phyloP scores from a whole-genome alignment of 2,329 filamentous ascomycete genomes.

The Paecilomyces dactylethromorphus region DNA sequence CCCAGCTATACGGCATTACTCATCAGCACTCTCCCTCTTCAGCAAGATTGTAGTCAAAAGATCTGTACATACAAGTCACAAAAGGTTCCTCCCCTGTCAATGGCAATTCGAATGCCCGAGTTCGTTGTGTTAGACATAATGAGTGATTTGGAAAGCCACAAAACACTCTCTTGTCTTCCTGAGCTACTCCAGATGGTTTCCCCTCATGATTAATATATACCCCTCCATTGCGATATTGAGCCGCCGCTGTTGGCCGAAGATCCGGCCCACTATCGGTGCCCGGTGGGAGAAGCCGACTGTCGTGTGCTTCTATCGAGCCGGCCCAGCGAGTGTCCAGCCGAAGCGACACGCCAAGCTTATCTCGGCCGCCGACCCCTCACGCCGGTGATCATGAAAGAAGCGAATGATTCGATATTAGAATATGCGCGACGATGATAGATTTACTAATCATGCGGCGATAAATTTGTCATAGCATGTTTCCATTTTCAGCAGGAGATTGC shows the following conservation, averaged over 20 bases:
- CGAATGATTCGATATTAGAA: neutral
- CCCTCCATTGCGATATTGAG: neutral
- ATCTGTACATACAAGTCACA: conserved; percentile 9
- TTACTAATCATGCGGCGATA: neutral
- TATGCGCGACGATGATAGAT: too few relatives aligned
- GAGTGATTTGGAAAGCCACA: neutral
- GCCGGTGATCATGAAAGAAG: neutral
- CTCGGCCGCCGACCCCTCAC: neutral
- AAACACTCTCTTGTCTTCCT: neutral
- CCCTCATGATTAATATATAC: neutral
- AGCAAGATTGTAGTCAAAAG: neutral
- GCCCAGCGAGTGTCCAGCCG: neutral
- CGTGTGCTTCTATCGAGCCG: neutral
- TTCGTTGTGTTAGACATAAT: conserved; percentile 1
- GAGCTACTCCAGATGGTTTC: neutral
- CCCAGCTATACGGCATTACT: conserved; percentile 4
- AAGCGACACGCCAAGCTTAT: neutral
- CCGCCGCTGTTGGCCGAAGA: neutral
- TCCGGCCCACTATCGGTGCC: neutral
- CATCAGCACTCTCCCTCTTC: neutral
- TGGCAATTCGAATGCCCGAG: conserved; percentile 7
- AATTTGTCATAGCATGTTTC: neutral
- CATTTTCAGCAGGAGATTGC: neutral
- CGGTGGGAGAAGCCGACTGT: neutral
- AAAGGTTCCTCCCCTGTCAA: conserved; percentile 17